phyloP scores from a whole-genome alignment of 2,329 filamentous ascomycete genomes.

The Colletotrichum gloeosporioides region DNA sequence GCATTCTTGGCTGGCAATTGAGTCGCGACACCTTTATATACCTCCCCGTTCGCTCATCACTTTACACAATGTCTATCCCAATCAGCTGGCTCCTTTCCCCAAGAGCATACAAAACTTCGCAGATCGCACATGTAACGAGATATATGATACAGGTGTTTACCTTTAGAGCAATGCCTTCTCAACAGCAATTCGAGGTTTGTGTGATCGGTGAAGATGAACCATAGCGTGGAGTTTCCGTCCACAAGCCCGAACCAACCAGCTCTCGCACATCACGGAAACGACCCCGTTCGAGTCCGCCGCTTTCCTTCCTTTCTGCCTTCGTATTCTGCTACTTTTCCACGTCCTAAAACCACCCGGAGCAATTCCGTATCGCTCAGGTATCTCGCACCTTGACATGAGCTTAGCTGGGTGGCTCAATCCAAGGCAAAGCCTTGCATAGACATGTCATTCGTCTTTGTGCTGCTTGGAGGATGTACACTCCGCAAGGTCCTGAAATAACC shows the following conservation, averaged over 20 bases:
- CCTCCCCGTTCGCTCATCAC: rapidly evolving
- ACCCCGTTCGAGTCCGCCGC: rapidly evolving
- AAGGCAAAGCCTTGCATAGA: not conserved
- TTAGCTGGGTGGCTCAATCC: rapidly evolving
- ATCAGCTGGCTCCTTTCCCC: no score
- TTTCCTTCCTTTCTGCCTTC: not conserved
- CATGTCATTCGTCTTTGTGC: no score
- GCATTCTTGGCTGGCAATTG: rapidly evolving
- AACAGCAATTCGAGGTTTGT: not conserved
- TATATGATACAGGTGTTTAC: not conserved
- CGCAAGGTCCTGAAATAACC: rapidly evolving
- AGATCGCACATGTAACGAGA: rapidly evolving
- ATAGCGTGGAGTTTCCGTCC: no score
- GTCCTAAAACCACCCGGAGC: rapidly evolving
- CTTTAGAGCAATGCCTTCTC: not conserved
- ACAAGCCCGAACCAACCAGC: not conserved
- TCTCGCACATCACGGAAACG: rapidly evolving
- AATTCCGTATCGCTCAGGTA: not conserved
- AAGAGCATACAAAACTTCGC: no score
- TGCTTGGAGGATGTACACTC: no score
- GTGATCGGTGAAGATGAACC: not conserved
- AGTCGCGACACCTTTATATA: rapidly evolving
- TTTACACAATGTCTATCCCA: not conserved
- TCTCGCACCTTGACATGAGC: rapidly evolving
- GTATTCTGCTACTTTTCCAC: not conserved